A percentile compares a stretch with the other conserved stretches of the same genome.
These are phyloP conservation scores for Dothiorella sarmentorum DNA, from an alignment of 2,329 filamentous ascomycete species.

Conservation along the genomic window DNA sequence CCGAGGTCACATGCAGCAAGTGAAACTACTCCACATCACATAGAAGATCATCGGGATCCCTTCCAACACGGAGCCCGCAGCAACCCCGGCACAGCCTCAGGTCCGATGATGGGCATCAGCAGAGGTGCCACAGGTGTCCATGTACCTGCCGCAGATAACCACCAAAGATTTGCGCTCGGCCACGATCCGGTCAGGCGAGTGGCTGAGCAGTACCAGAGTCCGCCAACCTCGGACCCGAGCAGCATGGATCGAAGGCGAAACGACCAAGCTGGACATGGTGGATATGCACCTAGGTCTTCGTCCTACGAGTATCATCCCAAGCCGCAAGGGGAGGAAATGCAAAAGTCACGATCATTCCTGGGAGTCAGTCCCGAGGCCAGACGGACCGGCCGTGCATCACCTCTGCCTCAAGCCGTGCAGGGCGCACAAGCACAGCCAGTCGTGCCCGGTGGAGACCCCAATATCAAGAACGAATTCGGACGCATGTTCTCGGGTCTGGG, in stretches of 20 bases:
- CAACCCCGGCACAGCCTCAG: not conserved
- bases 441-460: slow-evolving; percentile 76
- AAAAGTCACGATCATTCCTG: slow-evolving; percentile 65
- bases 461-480: slow-evolving; percentile 92
- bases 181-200: slow-evolving; percentile 33
- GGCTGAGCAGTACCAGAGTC: slow-evolving; percentile 38
- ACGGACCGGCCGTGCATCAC: slow-evolving; percentile 78
- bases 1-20: slow-evolving; percentile 26
- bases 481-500: slow-evolving; percentile 95
- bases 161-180: slow-evolving; percentile 23
- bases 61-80: slow-evolving; percentile 3
- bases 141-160: not conserved
- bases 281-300: slow-evolving; percentile 25
- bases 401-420: slow-evolving; percentile 88
- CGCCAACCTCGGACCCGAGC: slow-evolving; percentile 38
- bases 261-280: slow-evolving; percentile 35
- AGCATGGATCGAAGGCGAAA: slow-evolving; percentile 33
- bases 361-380: slow-evolving; percentile 71
- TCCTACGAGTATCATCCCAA: slow-evolving; percentile 37
- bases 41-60: slow-evolving; percentile 30
- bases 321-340: slow-evolving; percentile 52
- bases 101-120: slow-evolving; percentile 8
- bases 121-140: not conserved
- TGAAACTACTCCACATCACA: slow-evolving; percentile 28
- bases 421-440: slow-evolving; percentile 79